Evolutionary conservation across 2,329 filamentous ascomycete genomes (phyloP), one percentile per base, ranked within the genome.

Genomic region (Tothia fuscella): DNA sequence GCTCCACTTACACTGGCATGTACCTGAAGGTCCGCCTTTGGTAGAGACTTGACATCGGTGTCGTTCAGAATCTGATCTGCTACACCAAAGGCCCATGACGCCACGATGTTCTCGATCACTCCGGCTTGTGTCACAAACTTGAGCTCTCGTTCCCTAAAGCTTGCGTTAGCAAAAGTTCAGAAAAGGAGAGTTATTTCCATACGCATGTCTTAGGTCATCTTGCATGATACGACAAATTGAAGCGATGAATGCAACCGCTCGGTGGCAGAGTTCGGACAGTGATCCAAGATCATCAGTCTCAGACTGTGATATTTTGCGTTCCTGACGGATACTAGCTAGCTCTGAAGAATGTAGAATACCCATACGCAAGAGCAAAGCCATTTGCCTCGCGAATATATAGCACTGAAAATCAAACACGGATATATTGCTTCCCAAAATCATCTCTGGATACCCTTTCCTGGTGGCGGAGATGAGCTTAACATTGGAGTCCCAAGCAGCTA

Each of bases 361-460:
- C 1, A 93, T 71, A 4, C 88, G 76, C 10, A 94, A 68, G 2
- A 96, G 69, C 1, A 98, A 64, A 3, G 82, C 75, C 47, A 94
- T 76, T 53, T 98, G 89, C 19, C 91, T 76, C 3, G 86, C 79
- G 58, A 96, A 98, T 10, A 98, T 78, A 57, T 98, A 98, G 51
- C 82, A 85, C 38, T 85, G 74, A 57, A 98, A 96, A 59, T 98
- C 91, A 55, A 96, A 95, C 3, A 94, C 71, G 0, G 91, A 98
- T 26, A 98, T 93, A 49, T 94, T 84, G 63, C 93, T 98, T 12
- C 84, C 81, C 29, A 98, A 68, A 37, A 98, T 98, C 52, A 93
- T 76, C 44, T 93, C 86, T 39, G 89, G 77, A 56, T 96, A 98
- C 2, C 83, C 74, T 58, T 94, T 94, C 51, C 66, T 70, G 48